phyloP scores from a whole-genome alignment of 495 filamentous ascomycete species.

The Aspergillus nidulans region DNA sequence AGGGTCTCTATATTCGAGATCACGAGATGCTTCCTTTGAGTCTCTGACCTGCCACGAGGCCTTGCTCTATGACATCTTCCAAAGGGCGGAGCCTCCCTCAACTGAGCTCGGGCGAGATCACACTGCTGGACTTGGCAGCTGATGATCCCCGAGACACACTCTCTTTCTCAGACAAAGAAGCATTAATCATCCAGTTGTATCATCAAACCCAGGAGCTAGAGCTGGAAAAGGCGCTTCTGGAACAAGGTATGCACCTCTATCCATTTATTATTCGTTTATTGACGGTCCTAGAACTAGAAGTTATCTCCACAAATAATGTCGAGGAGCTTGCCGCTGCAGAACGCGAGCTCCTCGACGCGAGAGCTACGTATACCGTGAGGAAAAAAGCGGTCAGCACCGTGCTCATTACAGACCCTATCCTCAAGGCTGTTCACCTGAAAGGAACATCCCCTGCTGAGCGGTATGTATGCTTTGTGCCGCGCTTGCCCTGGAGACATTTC shows the following conservation, averaged over 20 bases:
- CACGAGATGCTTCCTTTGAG: slow-evolving; percentile 30
- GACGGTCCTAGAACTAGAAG: slow-evolving; percentile 25
- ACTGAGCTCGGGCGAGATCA: slow-evolving; percentile 33
- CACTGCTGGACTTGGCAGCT: slow-evolving; percentile 37
- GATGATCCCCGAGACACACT: slow-evolving; percentile 45
- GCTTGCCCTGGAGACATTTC: background rate
- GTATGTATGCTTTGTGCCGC: slow-evolving; percentile 35
- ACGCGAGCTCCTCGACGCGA: slow-evolving; percentile 62
- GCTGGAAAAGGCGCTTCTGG: slow-evolving; percentile 63
- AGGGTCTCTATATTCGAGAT: slow-evolving; percentile 2
- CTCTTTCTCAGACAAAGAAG: slow-evolving; percentile 57
- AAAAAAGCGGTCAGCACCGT: slow-evolving; percentile 63
- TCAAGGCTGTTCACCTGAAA: slow-evolving; percentile 72
- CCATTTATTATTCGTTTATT: background rate
- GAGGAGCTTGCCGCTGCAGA: slow-evolving; percentile 53
- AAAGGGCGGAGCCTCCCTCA: slow-evolving; percentile 31
- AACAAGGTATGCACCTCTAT: slow-evolving; percentile 37
- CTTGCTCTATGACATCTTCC: slow-evolving; percentile 36
- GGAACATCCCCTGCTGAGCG: slow-evolving; percentile 62
- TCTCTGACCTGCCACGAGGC: slow-evolving; percentile 27
- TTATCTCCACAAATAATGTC: slow-evolving; percentile 38
- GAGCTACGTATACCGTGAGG: slow-evolving; percentile 61
- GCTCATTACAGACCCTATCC: slow-evolving; percentile 63
- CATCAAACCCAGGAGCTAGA: slow-evolving; percentile 65
- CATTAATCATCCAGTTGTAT: slow-evolving; percentile 60